Evolutionary conservation across 2,329 filamentous ascomycete species (phyloP).

Genomic region (Colletotrichum karsti): DNA sequence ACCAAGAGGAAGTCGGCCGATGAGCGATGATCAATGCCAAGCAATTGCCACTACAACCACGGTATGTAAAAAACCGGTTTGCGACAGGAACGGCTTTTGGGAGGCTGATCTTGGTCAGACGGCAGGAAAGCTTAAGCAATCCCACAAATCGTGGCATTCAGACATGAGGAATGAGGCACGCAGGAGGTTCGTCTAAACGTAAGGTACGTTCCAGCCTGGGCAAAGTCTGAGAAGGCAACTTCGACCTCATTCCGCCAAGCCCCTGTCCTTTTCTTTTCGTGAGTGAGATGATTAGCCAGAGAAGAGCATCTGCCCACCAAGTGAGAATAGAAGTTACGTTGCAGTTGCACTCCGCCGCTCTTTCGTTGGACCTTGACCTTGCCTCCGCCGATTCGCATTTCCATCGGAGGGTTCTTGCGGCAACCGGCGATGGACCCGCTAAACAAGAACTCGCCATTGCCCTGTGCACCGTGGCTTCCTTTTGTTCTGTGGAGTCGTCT

Average conservation of each 20-base stretch:
- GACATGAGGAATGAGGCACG: background rate
- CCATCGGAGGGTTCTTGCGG: slow-evolving; percentile 13
- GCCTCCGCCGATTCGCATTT: slow-evolving; percentile 5
- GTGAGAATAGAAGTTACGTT: background rate
- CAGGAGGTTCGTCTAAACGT: background rate
- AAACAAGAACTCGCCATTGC: slow-evolving; percentile 26
- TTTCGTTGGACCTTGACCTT: background rate
- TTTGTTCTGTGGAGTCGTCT: slow-evolving; percentile 11
- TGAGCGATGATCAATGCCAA: slow-evolving; percentile 28
- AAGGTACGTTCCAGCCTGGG: background rate
- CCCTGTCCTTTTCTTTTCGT: background rate
- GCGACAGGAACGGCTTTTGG: slow-evolving; percentile 26
- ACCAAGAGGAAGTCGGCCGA: background rate
- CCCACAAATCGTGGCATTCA: background rate
- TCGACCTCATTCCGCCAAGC: slow-evolving; percentile 1
- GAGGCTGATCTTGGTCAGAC: slow-evolving; percentile 24
- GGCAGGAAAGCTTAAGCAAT: slow-evolving; percentile 15
- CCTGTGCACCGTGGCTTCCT: slow-evolving; percentile 22
- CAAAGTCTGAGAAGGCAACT: background rate
- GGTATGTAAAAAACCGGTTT: slow-evolving; percentile 26
- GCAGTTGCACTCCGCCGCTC: background rate
- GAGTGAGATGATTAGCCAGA: background rate
- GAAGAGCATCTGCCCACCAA: background rate
- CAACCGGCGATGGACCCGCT: slow-evolving; percentile 6
- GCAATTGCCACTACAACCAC: slow-evolving; percentile 23